Evolutionary conservation across 495 filamentous ascomycete genomes (phyloP).

Genomic region (Penicillium canariense): DNA sequence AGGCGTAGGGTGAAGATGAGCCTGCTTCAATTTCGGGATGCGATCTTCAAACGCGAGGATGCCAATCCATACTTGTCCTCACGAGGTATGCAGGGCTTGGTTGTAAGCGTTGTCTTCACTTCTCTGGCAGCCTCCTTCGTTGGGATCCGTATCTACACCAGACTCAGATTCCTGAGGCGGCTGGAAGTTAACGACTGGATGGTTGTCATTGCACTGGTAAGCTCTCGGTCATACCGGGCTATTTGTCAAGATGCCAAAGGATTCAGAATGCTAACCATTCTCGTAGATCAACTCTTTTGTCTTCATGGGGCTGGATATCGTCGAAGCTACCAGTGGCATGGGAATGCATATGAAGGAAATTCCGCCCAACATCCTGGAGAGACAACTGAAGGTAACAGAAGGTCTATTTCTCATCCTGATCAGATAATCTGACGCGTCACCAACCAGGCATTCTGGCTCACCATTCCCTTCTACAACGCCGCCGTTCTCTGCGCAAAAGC

Average conservation of each 20-base stretch:
- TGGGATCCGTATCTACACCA: conserved; percentile 37
- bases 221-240: no score
- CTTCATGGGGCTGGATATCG: conserved; percentile 42
- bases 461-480: conserved; percentile 48
- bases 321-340: conserved; percentile 42
- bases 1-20: conserved; percentile 15
- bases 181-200: conserved; percentile 47
- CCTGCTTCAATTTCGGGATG: conserved; percentile 12
- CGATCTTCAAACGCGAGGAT: conserved; percentile 17
- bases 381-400: conserved; percentile 40
- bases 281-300: conserved; percentile 35
- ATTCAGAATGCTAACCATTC: not conserved
- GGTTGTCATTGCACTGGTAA: conserved; percentile 40
- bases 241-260: no score
- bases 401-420: not conserved
- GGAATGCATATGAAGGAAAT: conserved; percentile 41
- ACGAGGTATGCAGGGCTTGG: conserved; percentile 30
- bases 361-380: conserved; percentile 28
- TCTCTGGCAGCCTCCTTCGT: conserved; percentile 36
- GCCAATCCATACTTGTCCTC: conserved; percentile 22
- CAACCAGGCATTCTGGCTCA: conserved; percentile 43
- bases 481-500: conserved; percentile 51
- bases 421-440: not conserved
- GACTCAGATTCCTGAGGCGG: conserved; percentile 32
- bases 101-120: conserved; percentile 39